Evolutionary conservation across 495 filamentous ascomycete species (phyloP), one percentile per base, ranked within the genome.

Genomic region (Melanomma pulvis-pyrius): DNA sequence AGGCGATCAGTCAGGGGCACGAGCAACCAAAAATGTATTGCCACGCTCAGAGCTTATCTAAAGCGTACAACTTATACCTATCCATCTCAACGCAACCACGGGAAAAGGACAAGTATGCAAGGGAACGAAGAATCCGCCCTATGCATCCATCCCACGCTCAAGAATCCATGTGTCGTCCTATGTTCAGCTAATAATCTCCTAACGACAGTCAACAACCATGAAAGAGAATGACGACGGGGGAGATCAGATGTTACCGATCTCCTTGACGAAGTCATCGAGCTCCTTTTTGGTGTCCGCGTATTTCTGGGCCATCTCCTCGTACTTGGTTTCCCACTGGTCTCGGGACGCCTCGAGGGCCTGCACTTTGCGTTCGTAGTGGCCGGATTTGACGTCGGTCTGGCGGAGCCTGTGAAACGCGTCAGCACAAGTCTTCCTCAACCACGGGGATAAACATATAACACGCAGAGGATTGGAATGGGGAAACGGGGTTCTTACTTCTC

Each of bases 291-390:
- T 82, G n/a, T 78, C 75, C 63, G 80, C 78, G 82, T 92, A 89
- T 81, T 96, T 96, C 87, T 92, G 89, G 65, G 86, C 74, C 87
- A 94, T 92, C 76, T 97, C 94, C 80, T 97, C 96, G 79, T 93
- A 98, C 83, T 98, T 97, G 79, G 80, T 73, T 83, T 98, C 96
- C 92, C 92, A 97, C 77, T 91, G 83, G 77, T 97, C 92, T 68
- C 90, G 88, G 72, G 91, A 84, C 62, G 83, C 79, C 79, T 99
- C 94, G 68, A 99, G 87, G 71, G 93, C 96, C 77, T 96, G 90
- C 68, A 99, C 94, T 82, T 99, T 97, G 83, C 96, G 96, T 82
- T 98, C 96, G 81, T 92, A 97, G 84, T 99, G 94, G 66, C 93
- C 96, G 76, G 94, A 92, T 83, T 97, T 97, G 80, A 98, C 92